Percentiles rank a stretch among this genome's conserved stretches.
phyloP scores from a whole-genome alignment of 208 protist genomes.

The Acanthamoeba quina region DNA sequence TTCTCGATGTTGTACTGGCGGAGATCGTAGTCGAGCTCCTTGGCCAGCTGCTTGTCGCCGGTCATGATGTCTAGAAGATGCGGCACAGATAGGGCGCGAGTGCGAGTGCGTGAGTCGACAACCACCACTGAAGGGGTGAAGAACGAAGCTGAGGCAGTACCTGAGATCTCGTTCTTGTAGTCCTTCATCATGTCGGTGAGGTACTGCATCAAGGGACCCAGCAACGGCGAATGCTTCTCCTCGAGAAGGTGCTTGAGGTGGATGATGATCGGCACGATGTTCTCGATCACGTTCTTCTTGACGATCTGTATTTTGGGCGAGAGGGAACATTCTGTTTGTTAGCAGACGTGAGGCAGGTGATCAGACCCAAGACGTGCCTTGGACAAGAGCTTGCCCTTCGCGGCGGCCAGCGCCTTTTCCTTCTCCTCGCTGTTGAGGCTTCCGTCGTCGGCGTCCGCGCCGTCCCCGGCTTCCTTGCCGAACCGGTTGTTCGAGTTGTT shows the following conservation, averaged over 20 bases:
- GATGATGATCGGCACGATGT: slow-evolving; percentile 86
- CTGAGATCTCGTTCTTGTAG: slow-evolving; percentile 84
- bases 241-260: slow-evolving; percentile 86
- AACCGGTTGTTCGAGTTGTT: not conserved
- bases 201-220: slow-evolving; percentile 80
- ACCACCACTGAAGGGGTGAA: not conserved
- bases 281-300: slow-evolving; percentile 86
- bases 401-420: slow-evolving; percentile 6
- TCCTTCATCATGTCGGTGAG: slow-evolving; percentile 82
- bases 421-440: not conserved
- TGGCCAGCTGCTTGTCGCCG: slow-evolving; percentile 81
- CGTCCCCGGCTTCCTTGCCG: not conserved
- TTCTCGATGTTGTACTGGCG: slow-evolving; percentile 33
- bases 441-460: not conserved
- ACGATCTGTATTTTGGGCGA: slow-evolving; percentile 68
- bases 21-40: slow-evolving; percentile 88
- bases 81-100: not conserved
- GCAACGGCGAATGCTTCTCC: slow-evolving; percentile 81
- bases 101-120: not conserved
- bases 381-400: slow-evolving; percentile 63
- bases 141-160: not conserved
- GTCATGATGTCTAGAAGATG: slow-evolving; percentile 79
- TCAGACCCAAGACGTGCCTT: slow-evolving; percentile 6
- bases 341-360: no score
- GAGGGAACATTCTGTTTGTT: not conserved